These are phyloP conservation scores for Herpetomonas samuelpessoai DNA, from an alignment of 208 protist genomes.

Conservation along the genomic window DNA sequence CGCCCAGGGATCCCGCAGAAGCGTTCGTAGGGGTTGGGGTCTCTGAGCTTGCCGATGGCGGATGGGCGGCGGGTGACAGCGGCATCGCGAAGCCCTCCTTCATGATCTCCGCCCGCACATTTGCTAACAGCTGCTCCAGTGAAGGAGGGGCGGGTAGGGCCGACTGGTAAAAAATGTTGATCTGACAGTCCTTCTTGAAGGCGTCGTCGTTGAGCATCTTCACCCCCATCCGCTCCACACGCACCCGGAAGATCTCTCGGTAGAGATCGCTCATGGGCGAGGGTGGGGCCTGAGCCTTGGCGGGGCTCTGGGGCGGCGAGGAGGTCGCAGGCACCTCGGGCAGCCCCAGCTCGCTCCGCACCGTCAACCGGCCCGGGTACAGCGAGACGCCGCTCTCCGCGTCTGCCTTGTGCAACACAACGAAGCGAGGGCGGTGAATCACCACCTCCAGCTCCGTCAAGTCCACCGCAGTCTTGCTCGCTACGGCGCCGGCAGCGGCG, in stretches of 20 bases:
- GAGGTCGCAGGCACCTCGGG: background rate
- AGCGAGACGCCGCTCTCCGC: conserved; percentile 44
- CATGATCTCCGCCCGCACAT: conserved; percentile 1
- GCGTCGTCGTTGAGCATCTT: conserved; percentile 24
- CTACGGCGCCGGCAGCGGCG: conserved; percentile 19
- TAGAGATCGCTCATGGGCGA: conserved; percentile 4
- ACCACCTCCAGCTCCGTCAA: conserved; percentile 66
- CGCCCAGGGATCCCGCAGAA: background rate
- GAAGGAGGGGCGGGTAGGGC: conserved; percentile 7
- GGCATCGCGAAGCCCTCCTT: background rate
- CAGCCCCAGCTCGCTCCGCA: conserved; percentile 43
- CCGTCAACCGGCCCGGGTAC: conserved; percentile 49
- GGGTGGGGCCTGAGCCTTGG: background rate
- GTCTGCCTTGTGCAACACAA: conserved; percentile 39
- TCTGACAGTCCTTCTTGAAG: conserved; percentile 39
- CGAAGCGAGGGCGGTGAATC: conserved; percentile 49
- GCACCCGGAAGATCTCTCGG: conserved; percentile 27
- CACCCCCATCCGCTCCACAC: conserved; percentile 27
- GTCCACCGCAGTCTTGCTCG: conserved; percentile 23
- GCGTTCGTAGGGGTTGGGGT: background rate
- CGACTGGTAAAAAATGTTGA: conserved; percentile 25
- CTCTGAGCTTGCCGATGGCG: background rate
- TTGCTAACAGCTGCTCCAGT: background rate
- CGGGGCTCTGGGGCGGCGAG: background rate
- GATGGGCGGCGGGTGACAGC: background rate